Base-by-base conservation (phyloP, 768 basidiomycete genomes). In the Boletus pseudo-olivaceus region DNA sequence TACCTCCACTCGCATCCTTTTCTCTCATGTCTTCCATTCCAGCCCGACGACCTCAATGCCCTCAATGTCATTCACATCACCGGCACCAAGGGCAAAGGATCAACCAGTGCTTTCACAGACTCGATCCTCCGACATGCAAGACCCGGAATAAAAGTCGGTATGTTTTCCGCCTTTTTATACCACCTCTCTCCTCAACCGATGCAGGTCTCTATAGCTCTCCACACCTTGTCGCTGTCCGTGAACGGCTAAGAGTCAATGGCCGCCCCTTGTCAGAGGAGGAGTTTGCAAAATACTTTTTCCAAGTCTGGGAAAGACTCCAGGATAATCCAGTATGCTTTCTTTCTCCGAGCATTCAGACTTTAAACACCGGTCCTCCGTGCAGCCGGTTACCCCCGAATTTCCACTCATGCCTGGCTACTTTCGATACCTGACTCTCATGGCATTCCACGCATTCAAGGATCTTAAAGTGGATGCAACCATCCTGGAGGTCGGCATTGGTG, bases 61-160 rank as follows among this genome's bases (percentile, higher is more conserved):
- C 76, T 99, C 50, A 96, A 98, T 70, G 93, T 96, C 53, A 82
- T 98, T 44, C 96, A 99, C 75, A 85, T 99, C 60, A 95, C 96
- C 9, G 96, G 96, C 4, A 98, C 97, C 5, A 99, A 99, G 73
- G 96, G 96, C 33, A 99, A 99, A 70, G 96, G 96, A 7, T 98
- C 96, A 4, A 94, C 97, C 1, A 92, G 90, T 59, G 96, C 97
- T 8, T 98, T 98, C 64, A 82, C 83, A 5, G 88, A 93, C 62
- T 90, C 89, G 10, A 85, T 98, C 49, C 75, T 98, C 47, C 82
- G 91, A n/a, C 78, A 81, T 55, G 72, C 79, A n/a, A 80, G 73
- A 59, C 87, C 94, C 7, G 73, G 78, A 2, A 90, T 87, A 77
- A 94, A 85, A 76, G 82, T 90, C 58, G 96, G 93, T 90, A 66